These are phyloP conservation scores for Thyridium curvatum DNA, from an alignment of 2,329 filamentous ascomycete genomes.

Conservation along the genomic window DNA sequence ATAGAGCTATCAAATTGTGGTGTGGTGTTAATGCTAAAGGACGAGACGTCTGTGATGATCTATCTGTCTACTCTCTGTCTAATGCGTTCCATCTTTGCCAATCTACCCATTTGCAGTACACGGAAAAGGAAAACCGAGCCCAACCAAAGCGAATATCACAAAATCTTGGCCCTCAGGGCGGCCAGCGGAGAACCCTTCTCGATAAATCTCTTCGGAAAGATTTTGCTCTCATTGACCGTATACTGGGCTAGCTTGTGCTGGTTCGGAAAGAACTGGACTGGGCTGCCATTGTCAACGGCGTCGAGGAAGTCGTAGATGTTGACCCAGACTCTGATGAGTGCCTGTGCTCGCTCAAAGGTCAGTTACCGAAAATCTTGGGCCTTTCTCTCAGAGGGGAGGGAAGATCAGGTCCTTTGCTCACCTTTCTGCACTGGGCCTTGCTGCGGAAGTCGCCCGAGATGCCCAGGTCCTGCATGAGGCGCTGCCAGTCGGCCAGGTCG, in stretches of 20 bases:
- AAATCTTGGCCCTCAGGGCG: conserved; percentile 27
- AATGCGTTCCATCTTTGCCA: background rate
- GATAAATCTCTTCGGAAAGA: conserved; percentile 39
- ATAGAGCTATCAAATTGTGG: too few species aligned
- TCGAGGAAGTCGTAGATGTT: conserved; percentile 44
- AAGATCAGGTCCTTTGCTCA: conserved; percentile 15
- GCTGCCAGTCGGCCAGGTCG: conserved; percentile 35
- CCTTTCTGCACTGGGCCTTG: conserved; percentile 39
- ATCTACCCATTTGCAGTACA: too few species aligned
- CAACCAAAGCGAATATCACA: conserved; percentile 1
- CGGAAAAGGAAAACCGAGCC: too few species aligned
- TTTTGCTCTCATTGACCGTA: conserved; percentile 24
- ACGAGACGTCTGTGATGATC: too few species aligned
- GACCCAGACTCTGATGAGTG: conserved; percentile 32
- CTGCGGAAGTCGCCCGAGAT: conserved; percentile 27
- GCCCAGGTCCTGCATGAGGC: conserved; percentile 36
- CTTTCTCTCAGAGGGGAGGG: background rate
- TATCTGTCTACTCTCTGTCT: too few species aligned
- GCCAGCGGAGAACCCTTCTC: conserved; percentile 30
- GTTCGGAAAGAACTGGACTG: conserved; percentile 24
- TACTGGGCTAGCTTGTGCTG: conserved; percentile 25
- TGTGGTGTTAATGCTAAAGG: too few species aligned
- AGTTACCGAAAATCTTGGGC: too few species aligned
- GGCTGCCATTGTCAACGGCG: conserved; percentile 14
- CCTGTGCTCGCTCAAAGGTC: too few species aligned